phyloP scores from a whole-genome alignment of 176 grass and related monocot genomes.

The Avena sativa region DNA sequence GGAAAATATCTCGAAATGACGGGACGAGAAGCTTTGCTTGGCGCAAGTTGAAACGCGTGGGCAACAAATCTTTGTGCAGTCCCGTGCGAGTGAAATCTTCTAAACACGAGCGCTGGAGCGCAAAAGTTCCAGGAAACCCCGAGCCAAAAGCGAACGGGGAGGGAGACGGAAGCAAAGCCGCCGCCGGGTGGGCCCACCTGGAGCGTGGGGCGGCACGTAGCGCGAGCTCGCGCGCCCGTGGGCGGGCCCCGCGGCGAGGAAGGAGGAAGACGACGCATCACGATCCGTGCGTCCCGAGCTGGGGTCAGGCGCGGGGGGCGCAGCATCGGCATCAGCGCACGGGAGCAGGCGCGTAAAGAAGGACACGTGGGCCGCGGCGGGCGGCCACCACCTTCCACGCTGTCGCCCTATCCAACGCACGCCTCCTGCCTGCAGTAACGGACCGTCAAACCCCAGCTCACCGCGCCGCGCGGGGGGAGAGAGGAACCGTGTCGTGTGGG shows the following conservation, averaged over 20 bases:
- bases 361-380: conserved; percentile 58
- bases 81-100: neutral
- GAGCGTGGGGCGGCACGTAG: conserved; percentile 38
- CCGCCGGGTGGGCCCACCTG: conserved; percentile 28
- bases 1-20: neutral
- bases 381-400: conserved; percentile 44
- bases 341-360: conserved; percentile 42
- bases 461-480: neutral
- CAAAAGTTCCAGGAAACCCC: neutral
- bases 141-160: neutral
- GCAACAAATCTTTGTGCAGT: neutral
- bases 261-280: conserved; percentile 53
- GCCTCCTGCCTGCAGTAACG: conserved; percentile 28
- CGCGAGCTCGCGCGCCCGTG: neutral
- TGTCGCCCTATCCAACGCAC: conserved; percentile 40
- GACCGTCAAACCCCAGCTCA: conserved; percentile 41
- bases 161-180: conserved; percentile 43
- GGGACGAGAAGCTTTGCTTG: neutral
- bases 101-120: neutral
- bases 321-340: conserved; percentile 47
- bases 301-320: conserved; percentile 37
- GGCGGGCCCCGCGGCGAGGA: conserved; percentile 24
- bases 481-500: conserved; percentile 42
- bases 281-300: conserved; percentile 58
- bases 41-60: neutral